Base-by-base conservation (phyloP, 192 early-diverging fungal species). In the Fimicolochytrium jonesii region DNA sequence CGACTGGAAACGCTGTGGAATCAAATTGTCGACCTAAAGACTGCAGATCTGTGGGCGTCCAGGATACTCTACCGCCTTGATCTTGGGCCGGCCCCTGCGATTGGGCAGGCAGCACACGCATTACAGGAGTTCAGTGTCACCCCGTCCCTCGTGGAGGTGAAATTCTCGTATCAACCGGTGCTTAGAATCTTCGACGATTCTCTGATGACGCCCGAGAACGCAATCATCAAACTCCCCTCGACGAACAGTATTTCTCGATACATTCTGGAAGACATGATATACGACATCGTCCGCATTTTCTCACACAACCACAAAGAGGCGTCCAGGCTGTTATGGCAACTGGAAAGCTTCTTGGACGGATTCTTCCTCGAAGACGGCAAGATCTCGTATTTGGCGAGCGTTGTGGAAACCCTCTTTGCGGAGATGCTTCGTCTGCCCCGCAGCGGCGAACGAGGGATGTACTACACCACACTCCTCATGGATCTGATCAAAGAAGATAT, bases 241-340 rank as follows among this genome's bases (percentile, higher is more conserved):
- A 70, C 63, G 1, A 28, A 18, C 17, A 43, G 52, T 49, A 65
- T 81, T 10, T 68, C 72, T 13, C 84, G 90, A 26, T 87, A 87
- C 70, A 75, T 99, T 41, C 61, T 96, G 56, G 79, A 87, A 62
- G 94, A 97, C 63, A 70, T 90, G 29, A 78, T 90, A 36, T 64
- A 75, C 2, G 96, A 99, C 69, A 88, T 87, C 7, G 66, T 96
- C 15, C 71, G 85, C 33, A 77, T 93, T 48, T 91, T 93, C 44
- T 89, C 92, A 50, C 83, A 84, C 52, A 99, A 99, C 76, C 96
- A 95, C 70, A 92, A 88, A 66, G 94, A 98, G 73, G 90, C 87
- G 62, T 81, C 81, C 55, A 81, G 80, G 42, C 87, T 88, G 56
- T 67, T 95, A 15, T 72, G 91, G 52, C 35, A 55, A 30, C 72